Base-by-base conservation (phyloP, 176 grass and related monocot genomes). In the Saccharum officinarum region DNA sequence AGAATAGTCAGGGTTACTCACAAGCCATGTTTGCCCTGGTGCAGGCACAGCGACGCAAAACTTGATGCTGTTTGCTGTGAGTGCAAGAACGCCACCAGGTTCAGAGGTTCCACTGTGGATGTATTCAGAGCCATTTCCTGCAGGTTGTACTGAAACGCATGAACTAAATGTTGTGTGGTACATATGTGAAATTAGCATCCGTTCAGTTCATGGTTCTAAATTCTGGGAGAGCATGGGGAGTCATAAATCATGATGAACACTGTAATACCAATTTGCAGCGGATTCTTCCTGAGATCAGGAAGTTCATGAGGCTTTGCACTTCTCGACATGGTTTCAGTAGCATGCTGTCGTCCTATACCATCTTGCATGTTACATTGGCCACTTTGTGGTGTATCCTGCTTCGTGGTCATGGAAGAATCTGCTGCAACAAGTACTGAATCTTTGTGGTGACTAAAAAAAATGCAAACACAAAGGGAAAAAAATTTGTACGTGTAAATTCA, bases 21-120 rank as follows among this genome's bases (percentile, higher is more conserved):
- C 89, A 78, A 94, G 87, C 86, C 84, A 94, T 64, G 84, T 87
- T 82, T 84, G 75, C 54, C 25, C 72, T 17, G 65, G 47, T 78
- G 73, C 41, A 13, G 87, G 73, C 46, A 79, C 57, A 12, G 63
- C 22, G 60, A 86, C 34, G 82, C 62, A 52, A 38, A 86, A 86
- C 26, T 78, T 88, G 54, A 52, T 38, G 67, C 54, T 61, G 33
- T 73, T 88, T 73, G 70, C 62, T 41, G 52, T 25, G 55, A 67
- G 61, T 45, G 66, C 31, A 69, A 55, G 80, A 87, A 87, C 7
- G 8, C 76, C 65, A 82, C 40, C 52, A 42, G 73, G 59, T 77
- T 86, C 79, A 12, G 33, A 49, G 34, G 18, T 67, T 84, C 75
- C 71, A 39, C 25, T 78, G 37, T 76, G 54, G 23, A 82, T 33